phyloP scores from a whole-genome alignment of 306 rosid species.

The Sicyos edulis region DNA sequence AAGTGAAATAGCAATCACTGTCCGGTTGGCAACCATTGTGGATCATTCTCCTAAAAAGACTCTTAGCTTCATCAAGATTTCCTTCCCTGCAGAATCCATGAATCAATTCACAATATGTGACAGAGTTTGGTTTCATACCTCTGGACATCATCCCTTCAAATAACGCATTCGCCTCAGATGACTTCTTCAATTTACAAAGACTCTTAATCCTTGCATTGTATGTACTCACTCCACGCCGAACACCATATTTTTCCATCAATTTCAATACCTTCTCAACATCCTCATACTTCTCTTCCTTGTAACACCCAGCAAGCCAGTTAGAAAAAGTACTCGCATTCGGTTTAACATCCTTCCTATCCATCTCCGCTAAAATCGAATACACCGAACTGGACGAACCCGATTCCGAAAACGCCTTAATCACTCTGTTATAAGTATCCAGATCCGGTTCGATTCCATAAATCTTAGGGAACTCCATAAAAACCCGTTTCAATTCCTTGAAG shows the following conservation, averaged over 20 bases:
- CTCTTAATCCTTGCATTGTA: slow-evolving; percentile 65
- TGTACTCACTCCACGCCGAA: slow-evolving; percentile 32
- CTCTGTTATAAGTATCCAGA: slow-evolving; percentile 54
- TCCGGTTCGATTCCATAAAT: slow-evolving; percentile 45
- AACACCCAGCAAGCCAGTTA: slow-evolving; percentile 45
- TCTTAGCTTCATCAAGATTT: slow-evolving; percentile 53
- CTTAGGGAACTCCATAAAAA: slow-evolving; percentile 58
- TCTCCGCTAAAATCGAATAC: slow-evolving; percentile 60
- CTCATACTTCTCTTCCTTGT: slow-evolving; percentile 52
- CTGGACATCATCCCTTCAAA: slow-evolving; percentile 47
- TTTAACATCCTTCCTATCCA: slow-evolving; percentile 51
- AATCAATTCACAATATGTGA: slow-evolving; percentile 53
- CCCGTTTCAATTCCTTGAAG: slow-evolving; percentile 46
- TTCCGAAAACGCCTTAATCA: slow-evolving; percentile 53
- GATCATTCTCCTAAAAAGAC: slow-evolving; percentile 46
- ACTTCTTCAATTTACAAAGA: slow-evolving; percentile 63
- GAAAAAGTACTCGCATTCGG: slow-evolving; percentile 44
- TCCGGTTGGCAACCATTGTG: slow-evolving; percentile 42
- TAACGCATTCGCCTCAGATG: slow-evolving; percentile 64
- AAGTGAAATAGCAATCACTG: slow-evolving; percentile 42
- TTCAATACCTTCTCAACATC: slow-evolving; percentile 61
- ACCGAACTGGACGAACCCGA: slow-evolving; percentile 53
- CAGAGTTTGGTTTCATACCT: slow-evolving; percentile 53
- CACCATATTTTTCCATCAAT: slow-evolving; percentile 49
- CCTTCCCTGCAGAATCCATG: slow-evolving; percentile 66